A percentile compares a stretch with the other conserved stretches of the same genome.
Conservation (phyloP, 2,329 filamentous ascomycete species). For the Dactylellina drechsleri region DNA sequence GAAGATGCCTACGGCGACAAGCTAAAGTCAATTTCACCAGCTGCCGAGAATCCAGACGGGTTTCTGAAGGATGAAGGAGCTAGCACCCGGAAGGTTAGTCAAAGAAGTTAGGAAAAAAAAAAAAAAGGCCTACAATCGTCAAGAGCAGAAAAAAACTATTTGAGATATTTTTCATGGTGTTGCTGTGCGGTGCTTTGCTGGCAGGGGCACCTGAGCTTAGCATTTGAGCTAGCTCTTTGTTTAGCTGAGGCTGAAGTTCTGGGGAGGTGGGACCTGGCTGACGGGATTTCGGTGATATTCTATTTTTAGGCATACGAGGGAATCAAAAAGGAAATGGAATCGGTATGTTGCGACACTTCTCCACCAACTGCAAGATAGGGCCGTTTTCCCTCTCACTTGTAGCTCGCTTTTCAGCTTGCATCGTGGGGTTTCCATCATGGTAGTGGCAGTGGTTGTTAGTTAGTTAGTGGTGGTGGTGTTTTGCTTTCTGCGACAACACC, state of each 20-base stretch:
- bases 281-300: constrained; percentile 50
- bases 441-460: constrained; percentile 72
- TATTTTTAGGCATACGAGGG: constrained; percentile 59
- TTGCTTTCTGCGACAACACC: constrained; percentile 33
- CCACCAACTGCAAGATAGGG: constrained; percentile 5
- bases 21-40: constrained; percentile 81
- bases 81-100: constrained; percentile 84
- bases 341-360: constrained; percentile 55
- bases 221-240: constrained; percentile 19
- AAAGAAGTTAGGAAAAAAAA: neutral
- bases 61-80: constrained; percentile 94
- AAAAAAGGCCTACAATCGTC: neutral
- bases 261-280: constrained; percentile 41
- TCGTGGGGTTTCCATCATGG: constrained; percentile 86
- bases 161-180: constrained; percentile 3
- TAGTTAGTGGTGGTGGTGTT: neutral
- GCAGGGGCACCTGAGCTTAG: constrained; percentile 29
- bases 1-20: constrained; percentile 88
- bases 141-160: constrained; percentile 16
- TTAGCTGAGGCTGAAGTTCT: constrained; percentile 51
- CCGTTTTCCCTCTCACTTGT: neutral
- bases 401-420: constrained; percentile 48
- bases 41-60: constrained; percentile 83
- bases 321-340: constrained; percentile 59
- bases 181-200: constrained; percentile 28